Evolutionary conservation across 345 rosid species (phyloP), one percentile per base, ranked within the genome.

Genomic region (Streptanthus diversifolius): DNA sequence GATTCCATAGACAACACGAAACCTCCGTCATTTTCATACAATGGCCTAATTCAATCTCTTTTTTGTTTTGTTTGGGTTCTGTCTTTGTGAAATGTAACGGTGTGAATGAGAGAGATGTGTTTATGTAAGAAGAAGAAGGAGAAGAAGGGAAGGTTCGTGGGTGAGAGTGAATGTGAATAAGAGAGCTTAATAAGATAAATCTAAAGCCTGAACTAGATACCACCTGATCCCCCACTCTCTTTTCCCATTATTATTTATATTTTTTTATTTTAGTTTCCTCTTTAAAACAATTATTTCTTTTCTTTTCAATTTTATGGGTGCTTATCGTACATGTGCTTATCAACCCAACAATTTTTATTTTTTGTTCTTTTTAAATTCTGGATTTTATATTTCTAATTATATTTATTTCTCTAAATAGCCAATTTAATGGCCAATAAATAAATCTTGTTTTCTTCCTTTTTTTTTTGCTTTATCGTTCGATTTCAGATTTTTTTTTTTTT

Each of bases 131-230:
- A 47, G 62, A n/a, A n/a, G 78, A 33, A 32, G 68, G 7, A 18
- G 53, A 29, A n/a, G n/a, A 14, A 70, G 52, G 30, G 76, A 58
- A 71, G 76, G 68, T 70, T 70, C 76, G 67, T 64, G 51, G 68
- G 72, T 57, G 32, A 45, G 53, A 59, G 41, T 60, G 62, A 48
- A 40, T 66, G 57, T 68, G 47, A 51, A 40, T 47, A 36, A 55
- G 33, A 52, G 48, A 57, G 35, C 44, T n/a, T 19, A 41, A 1
- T 3, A 49, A 32, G 33, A 41, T 9, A 52, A 1, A 45, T 22
- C 5, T 4, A 7, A 1, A 41, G 77, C 80, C 80, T 77, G 72
- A 21, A 56, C 80, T 77, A 77, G 80, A 71, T 77, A 71, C 75
- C 21, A 71, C 80, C 80, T 77, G 55, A 76, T 63, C 21, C 68